Conservation (phyloP, 1,284 basidiomycete species). For the Xanthoconium separans region DNA sequence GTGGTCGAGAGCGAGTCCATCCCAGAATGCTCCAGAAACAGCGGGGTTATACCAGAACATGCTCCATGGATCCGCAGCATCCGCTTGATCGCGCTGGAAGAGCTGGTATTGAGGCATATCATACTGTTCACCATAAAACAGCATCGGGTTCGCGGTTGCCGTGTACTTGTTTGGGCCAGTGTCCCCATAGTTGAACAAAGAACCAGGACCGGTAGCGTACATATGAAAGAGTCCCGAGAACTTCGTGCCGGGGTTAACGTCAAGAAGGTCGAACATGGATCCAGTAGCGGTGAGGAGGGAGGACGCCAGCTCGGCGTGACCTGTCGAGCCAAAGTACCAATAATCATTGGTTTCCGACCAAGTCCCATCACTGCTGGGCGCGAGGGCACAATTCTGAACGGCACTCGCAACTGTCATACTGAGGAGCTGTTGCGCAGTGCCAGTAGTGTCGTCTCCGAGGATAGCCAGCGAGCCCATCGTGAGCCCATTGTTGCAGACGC, state of each 20-base stretch:
- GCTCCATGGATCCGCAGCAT: conserved; percentile 88
- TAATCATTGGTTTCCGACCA: conserved; percentile 97
- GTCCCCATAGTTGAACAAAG: conserved; percentile 91
- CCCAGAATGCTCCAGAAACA: conserved; percentile 88
- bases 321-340: conserved; percentile 95
- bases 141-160: conserved; percentile 73
- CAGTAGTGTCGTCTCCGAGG: conserved; percentile 79
- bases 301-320: conserved; percentile 88
- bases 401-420: conserved; percentile 73
- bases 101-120: conserved; percentile 74
- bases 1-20: conserved; percentile 78
- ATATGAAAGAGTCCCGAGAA: conserved; percentile 90
- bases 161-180: conserved; percentile 95
- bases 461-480: conserved; percentile 91
- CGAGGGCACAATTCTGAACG: conserved; percentile 73
- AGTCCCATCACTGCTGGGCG: conserved; percentile 74
- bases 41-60: conserved; percentile 98
- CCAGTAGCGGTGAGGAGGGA: conserved; percentile 86
- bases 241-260: conserved; percentile 67
- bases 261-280: conserved; percentile 74
- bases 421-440: conserved; percentile 69
- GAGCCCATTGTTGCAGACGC: conserved; percentile 92
- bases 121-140: conserved; percentile 72
- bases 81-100: conserved; percentile 90
- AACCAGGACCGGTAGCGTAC: conserved; percentile 82